phyloP scores from a whole-genome alignment of 148 eudicot species.

The Vaccinium vitisidaea region DNA sequence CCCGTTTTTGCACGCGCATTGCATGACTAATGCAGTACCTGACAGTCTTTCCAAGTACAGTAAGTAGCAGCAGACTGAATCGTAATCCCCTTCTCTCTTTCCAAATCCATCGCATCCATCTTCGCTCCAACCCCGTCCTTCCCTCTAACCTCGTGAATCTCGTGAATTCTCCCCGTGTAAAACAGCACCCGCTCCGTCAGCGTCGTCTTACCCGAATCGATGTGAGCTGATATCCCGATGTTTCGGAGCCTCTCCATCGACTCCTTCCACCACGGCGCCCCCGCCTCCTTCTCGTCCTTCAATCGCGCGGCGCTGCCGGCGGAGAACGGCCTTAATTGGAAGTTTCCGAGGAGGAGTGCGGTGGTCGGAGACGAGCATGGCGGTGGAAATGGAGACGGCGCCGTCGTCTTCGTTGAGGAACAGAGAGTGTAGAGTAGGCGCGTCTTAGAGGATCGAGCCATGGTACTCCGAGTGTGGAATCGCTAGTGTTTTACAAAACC shows the following conservation, averaged over 20 bases:
- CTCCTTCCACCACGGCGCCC: conserved; percentile 56
- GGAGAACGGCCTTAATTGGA: conserved; percentile 52
- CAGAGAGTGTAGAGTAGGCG: conserved; percentile 62
- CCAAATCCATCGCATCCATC: conserved; percentile 99
- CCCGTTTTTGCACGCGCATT: too few species aligned
- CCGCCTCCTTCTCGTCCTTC: conserved; percentile 50
- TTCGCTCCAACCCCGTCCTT: conserved; percentile 91
- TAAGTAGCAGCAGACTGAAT: conserved; percentile 97
- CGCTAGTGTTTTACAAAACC: neutral
- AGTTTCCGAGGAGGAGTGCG: conserved; percentile 32
- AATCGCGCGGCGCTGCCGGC: conserved; percentile 61
- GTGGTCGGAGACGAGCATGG: conserved; percentile 24
- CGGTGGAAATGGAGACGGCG: conserved; percentile 17
- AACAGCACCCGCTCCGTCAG: conserved; percentile 82
- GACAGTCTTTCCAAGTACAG: conserved; percentile 73
- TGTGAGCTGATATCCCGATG: conserved; percentile 96
- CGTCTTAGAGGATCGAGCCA: conserved; percentile 56
- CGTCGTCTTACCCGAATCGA: conserved; percentile 96
- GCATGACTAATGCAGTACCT: too few species aligned
- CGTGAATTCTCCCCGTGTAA: conserved; percentile 87
- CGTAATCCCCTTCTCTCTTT: conserved; percentile 94
- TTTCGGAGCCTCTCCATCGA: conserved; percentile 70
- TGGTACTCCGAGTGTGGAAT: conserved; percentile 19
- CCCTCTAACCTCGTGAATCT: conserved; percentile 95
- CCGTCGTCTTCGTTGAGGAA: conserved; percentile 14